Conservation (phyloP, 139 green algal species). For the Micractinium conductrix region DNA sequence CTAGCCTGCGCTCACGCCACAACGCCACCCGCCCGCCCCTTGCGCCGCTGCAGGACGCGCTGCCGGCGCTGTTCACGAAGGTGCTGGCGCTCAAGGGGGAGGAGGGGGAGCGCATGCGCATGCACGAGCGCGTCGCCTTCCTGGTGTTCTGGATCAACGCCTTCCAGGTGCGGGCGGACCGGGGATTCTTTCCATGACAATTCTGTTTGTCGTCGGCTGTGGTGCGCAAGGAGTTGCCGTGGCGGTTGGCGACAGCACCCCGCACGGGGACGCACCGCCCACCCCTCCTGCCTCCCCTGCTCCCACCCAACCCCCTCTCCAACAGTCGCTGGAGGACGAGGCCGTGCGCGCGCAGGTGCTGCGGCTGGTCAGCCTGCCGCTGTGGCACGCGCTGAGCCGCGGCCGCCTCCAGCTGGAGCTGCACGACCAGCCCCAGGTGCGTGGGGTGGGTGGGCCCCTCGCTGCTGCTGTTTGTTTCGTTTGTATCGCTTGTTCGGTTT, state of each 20-base stretch:
- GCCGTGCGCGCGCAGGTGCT: constrained; percentile 61
- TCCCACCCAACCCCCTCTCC: too few relatives aligned
- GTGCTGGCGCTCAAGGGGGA: constrained; percentile 70
- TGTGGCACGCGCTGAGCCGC: constrained; percentile 87
- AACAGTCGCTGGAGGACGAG: constrained; percentile 86
- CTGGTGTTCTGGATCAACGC: constrained; percentile 89
- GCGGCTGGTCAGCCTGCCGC: constrained; percentile 63
- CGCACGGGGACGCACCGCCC: background rate
- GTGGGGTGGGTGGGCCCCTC: background rate
- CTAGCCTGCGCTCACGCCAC: constrained; percentile 90
- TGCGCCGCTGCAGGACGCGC: constrained; percentile 69
- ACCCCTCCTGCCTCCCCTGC: background rate
- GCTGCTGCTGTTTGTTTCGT: too few relatives aligned
- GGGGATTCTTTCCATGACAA: background rate
- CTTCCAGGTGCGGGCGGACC: constrained; percentile 69
- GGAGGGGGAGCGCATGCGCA: constrained; percentile 19
- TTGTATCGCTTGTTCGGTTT: too few relatives aligned
- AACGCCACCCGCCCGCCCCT: too few relatives aligned
- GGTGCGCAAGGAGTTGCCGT: background rate
- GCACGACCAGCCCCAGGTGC: constrained; percentile 51
- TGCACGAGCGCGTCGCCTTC: constrained; percentile 78
- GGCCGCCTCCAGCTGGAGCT: constrained; percentile 90
- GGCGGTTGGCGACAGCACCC: background rate
- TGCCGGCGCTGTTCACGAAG: constrained; percentile 78
- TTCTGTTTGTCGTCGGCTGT: background rate